Base-by-base conservation (phyloP, 2,329 filamentous ascomycete species). In the Tolypocladium capitatum region DNA sequence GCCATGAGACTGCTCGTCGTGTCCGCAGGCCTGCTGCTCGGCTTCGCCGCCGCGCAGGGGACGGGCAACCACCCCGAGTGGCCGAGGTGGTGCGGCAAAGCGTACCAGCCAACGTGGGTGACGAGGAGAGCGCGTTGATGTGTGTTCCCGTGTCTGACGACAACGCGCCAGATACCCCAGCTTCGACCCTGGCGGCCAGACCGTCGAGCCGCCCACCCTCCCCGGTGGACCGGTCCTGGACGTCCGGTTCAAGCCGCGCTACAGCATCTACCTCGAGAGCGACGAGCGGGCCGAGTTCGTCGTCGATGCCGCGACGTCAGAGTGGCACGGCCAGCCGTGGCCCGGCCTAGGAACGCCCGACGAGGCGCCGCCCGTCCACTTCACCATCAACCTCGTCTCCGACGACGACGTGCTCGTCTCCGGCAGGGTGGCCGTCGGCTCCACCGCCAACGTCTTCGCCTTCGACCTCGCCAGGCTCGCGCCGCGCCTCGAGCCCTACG, bases 81-180 rank as follows among this genome's bases (percentile, higher is more conserved):
- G 68, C 64, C 64, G 13, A 59, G 69, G 41, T 72, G 69, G 70
- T 73, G 70, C 49, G 70, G 70, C 18, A 73, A 72, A 47, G 69
- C 66, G 5, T 72, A 73, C 52, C 52, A 71, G 52, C 51, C 65
- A 7, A 66, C 67, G 59, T 72, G 58, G 46, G 53, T 41, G 9
- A 7, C 36, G 16, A 2, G 9, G 27, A 33, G n/a, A 21, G 4
- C 10, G 27, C n/a, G n/a, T 27, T 5, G 20, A 9, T 14, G 5
- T 6, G 6, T 14, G 5, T 24, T 10, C n/a, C 11, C n/a, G 5
- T n/a, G 35, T 33, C 43, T 34, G 21, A 47, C 20, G 43, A 8
- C 16, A 10, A 4, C n/a, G 6, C 8, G 3, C 2, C 38, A 64
- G 63, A 35, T 62, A 63, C 48, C 64, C 67, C 1, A 65, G 62